phyloP scores from a whole-genome alignment of 2,329 filamentous ascomycete genomes.

The Onygenales sp. region DNA sequence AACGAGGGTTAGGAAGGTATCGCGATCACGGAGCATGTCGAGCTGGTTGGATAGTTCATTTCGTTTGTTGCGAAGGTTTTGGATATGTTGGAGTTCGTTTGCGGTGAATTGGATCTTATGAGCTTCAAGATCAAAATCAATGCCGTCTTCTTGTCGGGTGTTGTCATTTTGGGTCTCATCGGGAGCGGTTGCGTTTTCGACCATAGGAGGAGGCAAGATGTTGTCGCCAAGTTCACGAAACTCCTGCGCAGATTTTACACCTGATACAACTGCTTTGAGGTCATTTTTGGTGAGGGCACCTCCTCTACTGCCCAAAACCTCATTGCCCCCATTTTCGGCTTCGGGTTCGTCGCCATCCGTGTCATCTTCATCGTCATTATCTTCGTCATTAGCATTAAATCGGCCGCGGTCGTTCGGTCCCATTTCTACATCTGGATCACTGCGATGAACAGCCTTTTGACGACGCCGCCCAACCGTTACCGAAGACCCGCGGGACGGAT shows the following conservation, averaged over 20 bases:
- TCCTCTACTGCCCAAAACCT: constrained; percentile 33
- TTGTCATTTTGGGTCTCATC: not conserved
- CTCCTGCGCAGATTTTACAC: constrained; percentile 28
- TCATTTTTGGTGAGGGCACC: constrained; percentile 33
- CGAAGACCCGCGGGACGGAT: constrained; percentile 1
- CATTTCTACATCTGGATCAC: constrained; percentile 15
- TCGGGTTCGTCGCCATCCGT: constrained; percentile 12
- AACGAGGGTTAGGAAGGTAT: constrained; percentile 32
- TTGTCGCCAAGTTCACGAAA: constrained; percentile 33
- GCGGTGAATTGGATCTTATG: constrained; percentile 9
- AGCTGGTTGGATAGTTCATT: constrained; percentile 17
- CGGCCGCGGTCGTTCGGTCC: constrained; percentile 11
- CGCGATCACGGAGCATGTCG: constrained; percentile 33
- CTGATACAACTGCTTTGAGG: constrained; percentile 30
- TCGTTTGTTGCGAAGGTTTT: constrained; percentile 9
- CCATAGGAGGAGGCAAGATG: constrained; percentile 24
- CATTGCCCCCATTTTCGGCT: constrained; percentile 13
- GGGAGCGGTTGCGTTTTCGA: constrained; percentile 6
- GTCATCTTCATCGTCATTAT: constrained; percentile 19
- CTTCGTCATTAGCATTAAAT: constrained; percentile 12
- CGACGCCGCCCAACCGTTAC: constrained; percentile 9
- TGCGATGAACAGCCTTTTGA: constrained; percentile 16
- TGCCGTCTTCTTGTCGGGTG: not conserved
- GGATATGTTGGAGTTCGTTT: constrained; percentile 12
- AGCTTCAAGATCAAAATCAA: constrained; percentile 8